phyloP scores from a whole-genome alignment of 495 filamentous ascomycete genomes.

The Podospora bellae-mahoneyi region DNA sequence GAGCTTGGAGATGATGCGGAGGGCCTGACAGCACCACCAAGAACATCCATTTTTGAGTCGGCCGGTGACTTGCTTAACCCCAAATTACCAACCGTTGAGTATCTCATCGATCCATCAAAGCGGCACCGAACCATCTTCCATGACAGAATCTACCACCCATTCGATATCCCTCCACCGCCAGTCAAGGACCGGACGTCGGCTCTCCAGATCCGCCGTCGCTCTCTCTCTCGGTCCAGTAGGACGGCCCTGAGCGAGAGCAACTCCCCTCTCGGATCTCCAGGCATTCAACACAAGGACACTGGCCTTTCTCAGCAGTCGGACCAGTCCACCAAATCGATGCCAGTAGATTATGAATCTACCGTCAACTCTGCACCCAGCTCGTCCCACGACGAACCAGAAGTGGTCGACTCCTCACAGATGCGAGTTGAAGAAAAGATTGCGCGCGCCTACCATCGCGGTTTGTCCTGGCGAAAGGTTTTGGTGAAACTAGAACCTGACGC shows the following conservation, averaged over 20 bases:
- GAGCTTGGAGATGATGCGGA: slow-evolving; percentile 43
- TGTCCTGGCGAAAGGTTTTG: slow-evolving; percentile 94
- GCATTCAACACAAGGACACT: slow-evolving; percentile 29
- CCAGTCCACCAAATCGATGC: slow-evolving; percentile 1
- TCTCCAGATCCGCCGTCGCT: slow-evolving; percentile 32
- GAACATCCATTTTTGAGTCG: slow-evolving; percentile 90
- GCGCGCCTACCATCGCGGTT: slow-evolving; percentile 81
- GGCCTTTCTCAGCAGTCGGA: slow-evolving; percentile 25
- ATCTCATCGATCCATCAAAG: slow-evolving; percentile 73
- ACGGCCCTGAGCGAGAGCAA: slow-evolving; percentile 14
- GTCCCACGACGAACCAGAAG: slow-evolving; percentile 39
- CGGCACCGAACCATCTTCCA: slow-evolving; percentile 95
- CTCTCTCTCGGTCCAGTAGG: slow-evolving; percentile 13
- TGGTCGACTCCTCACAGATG: slow-evolving; percentile 60
- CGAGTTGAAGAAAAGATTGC: slow-evolving; percentile 97
- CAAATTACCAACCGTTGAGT: slow-evolving; percentile 74
- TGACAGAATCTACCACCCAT: slow-evolving; percentile 89
- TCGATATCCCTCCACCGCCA: slow-evolving; percentile 84
- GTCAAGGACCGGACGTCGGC: slow-evolving; percentile 54
- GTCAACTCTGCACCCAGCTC: slow-evolving; percentile 24
- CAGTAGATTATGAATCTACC: slow-evolving; percentile 12
- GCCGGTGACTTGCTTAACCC: slow-evolving; percentile 90
- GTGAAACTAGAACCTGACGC: slow-evolving; percentile 95
- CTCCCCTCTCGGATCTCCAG: slow-evolving; percentile 18
- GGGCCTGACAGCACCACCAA: slow-evolving; percentile 66